These are phyloP conservation scores for Senecio squalidus DNA, from an alignment of 140 eudicot genomes.

Conservation along the genomic window DNA sequence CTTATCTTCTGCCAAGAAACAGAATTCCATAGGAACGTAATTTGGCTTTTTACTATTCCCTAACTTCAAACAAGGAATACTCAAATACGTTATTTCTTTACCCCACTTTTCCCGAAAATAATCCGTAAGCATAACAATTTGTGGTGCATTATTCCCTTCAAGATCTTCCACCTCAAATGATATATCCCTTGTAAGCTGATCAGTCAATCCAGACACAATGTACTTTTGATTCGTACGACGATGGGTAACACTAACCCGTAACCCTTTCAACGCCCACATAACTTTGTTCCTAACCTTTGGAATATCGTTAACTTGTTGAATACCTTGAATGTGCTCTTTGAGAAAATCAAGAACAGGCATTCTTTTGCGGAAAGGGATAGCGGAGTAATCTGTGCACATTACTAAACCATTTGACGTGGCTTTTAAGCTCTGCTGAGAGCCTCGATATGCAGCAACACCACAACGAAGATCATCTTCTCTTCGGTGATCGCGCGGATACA, in stretches of 20 bases:
- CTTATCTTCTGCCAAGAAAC: constrained; percentile 49
- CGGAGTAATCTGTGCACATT: constrained; percentile 46
- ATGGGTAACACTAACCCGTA: constrained; percentile 57
- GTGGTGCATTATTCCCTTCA: constrained; percentile 27
- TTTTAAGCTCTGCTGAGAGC: constrained; percentile 54
- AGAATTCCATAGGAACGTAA: constrained; percentile 55
- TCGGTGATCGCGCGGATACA: constrained; percentile 26
- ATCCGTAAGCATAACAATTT: constrained; percentile 25
- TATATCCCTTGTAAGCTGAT: constrained; percentile 20
- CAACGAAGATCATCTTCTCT: constrained; percentile 27
- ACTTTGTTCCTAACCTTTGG: constrained; percentile 6
- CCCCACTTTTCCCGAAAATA: constrained; percentile 46
- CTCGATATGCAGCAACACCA: constrained; percentile 59
- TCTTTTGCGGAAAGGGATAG: constrained; percentile 44
- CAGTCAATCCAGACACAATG: constrained; percentile 37
- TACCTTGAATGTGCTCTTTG: constrained; percentile 28
- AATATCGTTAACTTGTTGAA: constrained; percentile 24
- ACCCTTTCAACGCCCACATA: constrained; percentile 29
- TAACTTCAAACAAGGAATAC: constrained; percentile 52
- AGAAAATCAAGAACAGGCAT: constrained; percentile 57
- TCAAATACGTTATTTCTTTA: constrained; percentile 18
- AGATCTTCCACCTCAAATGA: constrained; percentile 38
- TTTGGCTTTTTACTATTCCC: constrained; percentile 30
- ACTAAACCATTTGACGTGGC: constrained; percentile 46
- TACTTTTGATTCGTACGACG: constrained; percentile 55